Conservation (phyloP, 768 basidiomycete genomes). For the Boletellus ananas region DNA sequence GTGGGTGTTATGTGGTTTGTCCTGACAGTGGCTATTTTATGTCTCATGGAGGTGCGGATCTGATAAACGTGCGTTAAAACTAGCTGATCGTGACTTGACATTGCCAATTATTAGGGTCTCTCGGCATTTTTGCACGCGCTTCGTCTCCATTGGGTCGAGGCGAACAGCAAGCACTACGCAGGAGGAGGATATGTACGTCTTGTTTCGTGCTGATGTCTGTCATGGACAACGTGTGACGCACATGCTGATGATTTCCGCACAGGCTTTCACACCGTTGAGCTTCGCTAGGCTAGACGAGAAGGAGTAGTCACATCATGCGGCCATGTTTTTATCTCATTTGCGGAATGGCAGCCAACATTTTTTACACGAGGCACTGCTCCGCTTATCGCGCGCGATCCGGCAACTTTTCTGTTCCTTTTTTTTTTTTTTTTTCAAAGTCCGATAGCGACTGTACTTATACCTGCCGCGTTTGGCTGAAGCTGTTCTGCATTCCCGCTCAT, state of each 20-base stretch:
- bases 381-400: not conserved
- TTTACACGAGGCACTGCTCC: constrained; percentile 5
- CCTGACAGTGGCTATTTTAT: constrained; percentile 73
- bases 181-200: constrained; percentile 82
- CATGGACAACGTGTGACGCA: constrained; percentile 21
- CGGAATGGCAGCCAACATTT: constrained; percentile 17
- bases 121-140: constrained; percentile 96
- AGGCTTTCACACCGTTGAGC: constrained; percentile 49
- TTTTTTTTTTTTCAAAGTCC: constrained; percentile 32
- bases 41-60: constrained; percentile 86
- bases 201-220: constrained; percentile 8
- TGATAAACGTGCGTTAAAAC: constrained; percentile 15
- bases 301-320: constrained; percentile 21
- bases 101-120: constrained; percentile 56
- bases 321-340: constrained; percentile 16
- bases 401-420: not conserved
- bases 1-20: constrained; percentile 72
- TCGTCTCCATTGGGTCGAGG: constrained; percentile 97
- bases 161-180: constrained; percentile 93
- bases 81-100: constrained; percentile 7
- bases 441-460: constrained; percentile 17
- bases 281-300: constrained; percentile 42
- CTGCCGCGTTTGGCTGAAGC: not conserved
- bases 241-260: constrained; percentile 26
- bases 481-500: constrained; percentile 31